Conservation (phyloP, 1,284 basidiomycete genomes). For the Golubevia sp. region DNA sequence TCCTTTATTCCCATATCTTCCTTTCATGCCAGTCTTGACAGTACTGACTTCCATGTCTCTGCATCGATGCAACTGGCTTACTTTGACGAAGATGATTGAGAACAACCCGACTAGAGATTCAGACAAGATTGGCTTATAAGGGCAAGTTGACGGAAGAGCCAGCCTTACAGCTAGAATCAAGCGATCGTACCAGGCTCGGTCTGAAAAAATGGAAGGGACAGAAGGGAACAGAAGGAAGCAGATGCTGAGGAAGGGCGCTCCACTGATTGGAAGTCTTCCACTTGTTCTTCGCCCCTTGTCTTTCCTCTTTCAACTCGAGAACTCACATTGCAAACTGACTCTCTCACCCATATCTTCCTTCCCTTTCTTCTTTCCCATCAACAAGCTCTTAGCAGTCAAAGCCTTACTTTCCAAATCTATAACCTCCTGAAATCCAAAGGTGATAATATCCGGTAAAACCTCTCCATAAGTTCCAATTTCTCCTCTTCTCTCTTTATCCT, state of each 20-base stretch:
- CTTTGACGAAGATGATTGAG: conserved; percentile 82
- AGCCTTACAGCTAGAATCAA: conserved; percentile 38
- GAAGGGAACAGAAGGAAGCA: background rate
- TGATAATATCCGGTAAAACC: conserved; percentile 91
- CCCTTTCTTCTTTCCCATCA: conserved; percentile 41
- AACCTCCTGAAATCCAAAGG: conserved; percentile 93
- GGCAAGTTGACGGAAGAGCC: conserved; percentile 59
- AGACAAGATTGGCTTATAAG: conserved; percentile 79
- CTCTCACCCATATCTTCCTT: conserved; percentile 37
- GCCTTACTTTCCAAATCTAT: conserved; percentile 90
- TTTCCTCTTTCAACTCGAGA: background rate
- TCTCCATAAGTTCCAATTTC: too few relatives aligned
- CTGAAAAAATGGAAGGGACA: conserved; percentile 4
- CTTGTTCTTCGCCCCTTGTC: too few relatives aligned
- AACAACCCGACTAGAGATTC: conserved; percentile 91
- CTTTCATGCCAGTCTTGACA: conserved; percentile 88
- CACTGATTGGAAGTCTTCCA: too few relatives aligned
- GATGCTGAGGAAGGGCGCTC: background rate
- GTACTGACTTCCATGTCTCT: conserved; percentile 76
- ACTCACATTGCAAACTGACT: conserved; percentile 9
- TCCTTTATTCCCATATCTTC: conserved; percentile 95
- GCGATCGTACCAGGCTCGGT: conserved; percentile 45
- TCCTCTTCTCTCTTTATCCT: too few relatives aligned
- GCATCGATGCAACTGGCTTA: conserved; percentile 65
- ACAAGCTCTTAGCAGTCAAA: conserved; percentile 71